Base-by-base conservation (phyloP, 1,139 yeast genomes). In the Debaryomyces nepalensis region DNA sequence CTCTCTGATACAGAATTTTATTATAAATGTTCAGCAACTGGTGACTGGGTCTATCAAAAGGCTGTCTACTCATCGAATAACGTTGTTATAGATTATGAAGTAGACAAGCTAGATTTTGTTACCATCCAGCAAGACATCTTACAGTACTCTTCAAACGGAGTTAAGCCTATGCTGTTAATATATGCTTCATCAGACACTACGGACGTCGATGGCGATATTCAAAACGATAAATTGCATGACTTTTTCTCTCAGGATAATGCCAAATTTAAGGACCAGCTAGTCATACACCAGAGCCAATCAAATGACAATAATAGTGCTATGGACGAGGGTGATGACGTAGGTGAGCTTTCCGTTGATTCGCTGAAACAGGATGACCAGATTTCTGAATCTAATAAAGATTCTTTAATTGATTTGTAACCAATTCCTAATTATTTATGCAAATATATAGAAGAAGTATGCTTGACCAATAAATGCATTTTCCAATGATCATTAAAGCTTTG, bases 231-330 rank as follows among this genome's bases (percentile, higher is more conserved):
- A 14, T 47, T 61, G 34, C 38, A 42, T 10, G 33, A 40, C 7
- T 61, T 58, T 37, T 58, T 58, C 31, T 44, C 41, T 3, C 37
- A 34, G 16, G 66, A 61, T 37, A 59, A 59, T 15, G 11, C 22
- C 23, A 11, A 34, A 16, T 34, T 24, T 23, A 24, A 18, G 4
- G 15, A 9, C 3, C 37, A 24, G n/a, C 11, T 34, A 8, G 22
- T n/a, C n/a, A n/a, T n/a, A n/a, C n/a, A n/a, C 22, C 3, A 15
- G 68, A 48, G 64, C 79, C 51, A 57, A 60, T 37, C 64, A 62
- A 34, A 53, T 57, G 30, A 49, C 57, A 42, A 62, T 58, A 4
- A 56, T 18, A 59, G 52, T n/a, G 64, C 59, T 19, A 56, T 48
- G 5, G 52, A 43, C 10, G 48, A 47, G n/a, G 4, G 24, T 18